Percentiles rank a stretch among this genome's conserved stretches.
Evolutionary conservation across 805 yeast species (phyloP).

Genomic region (Candida arabinofermentans): DNA sequence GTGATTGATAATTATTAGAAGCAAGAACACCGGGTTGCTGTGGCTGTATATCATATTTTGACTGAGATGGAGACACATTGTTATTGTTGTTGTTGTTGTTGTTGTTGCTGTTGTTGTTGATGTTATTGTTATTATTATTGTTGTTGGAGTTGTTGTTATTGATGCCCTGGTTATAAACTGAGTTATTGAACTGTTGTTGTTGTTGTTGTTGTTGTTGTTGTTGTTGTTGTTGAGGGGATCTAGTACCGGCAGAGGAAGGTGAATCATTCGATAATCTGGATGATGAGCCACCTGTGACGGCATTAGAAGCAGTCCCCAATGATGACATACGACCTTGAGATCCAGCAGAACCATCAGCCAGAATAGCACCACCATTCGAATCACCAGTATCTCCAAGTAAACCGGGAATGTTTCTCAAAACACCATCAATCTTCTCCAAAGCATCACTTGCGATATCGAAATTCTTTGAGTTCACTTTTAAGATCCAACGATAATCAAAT

Average conservation of each 20-base stretch:
- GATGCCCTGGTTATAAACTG: conserved; percentile 1
- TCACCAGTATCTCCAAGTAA: conserved; percentile 32
- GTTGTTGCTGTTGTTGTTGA: not conserved
- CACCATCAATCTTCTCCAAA: conserved; percentile 62
- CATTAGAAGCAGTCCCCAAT: not conserved
- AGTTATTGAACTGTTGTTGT: not conserved
- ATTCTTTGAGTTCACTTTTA: conserved; percentile 70
- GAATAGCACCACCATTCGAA: conserved; percentile 2
- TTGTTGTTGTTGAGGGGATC: not conserved
- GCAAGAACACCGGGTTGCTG: conserved; percentile 1
- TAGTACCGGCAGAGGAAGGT: not conserved
- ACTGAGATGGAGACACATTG: not conserved
- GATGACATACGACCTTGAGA: too few species aligned
- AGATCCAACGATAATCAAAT: conserved; percentile 69
- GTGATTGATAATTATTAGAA: conserved; percentile 1
- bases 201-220: conserved; percentile 4
- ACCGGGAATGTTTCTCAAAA: conserved; percentile 74
- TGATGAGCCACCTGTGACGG: not conserved
- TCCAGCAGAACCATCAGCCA: not conserved
- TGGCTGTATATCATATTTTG: not conserved
- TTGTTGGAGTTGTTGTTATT: not conserved
- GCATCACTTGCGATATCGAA: conserved; percentile 80
- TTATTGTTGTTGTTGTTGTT: not conserved
- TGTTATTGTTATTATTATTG: not conserved
- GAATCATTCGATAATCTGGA: not conserved